Conservation (phyloP, 345 rosid species). For the Schrenkiella parvula region DNA sequence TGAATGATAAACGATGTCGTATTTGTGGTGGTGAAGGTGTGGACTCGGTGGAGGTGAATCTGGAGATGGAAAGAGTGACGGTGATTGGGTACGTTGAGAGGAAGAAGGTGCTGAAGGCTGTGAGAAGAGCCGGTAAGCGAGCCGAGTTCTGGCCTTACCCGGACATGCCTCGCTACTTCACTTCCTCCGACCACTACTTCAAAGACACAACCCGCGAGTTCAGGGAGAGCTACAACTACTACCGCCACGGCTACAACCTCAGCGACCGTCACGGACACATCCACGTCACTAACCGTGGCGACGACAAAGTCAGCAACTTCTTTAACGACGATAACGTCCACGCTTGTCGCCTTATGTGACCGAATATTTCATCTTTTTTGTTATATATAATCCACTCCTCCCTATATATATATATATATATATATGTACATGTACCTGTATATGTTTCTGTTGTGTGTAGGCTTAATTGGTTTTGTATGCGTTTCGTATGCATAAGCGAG, state of each 20-base stretch:
- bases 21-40: constrained; percentile 42
- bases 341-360: constrained; percentile 79
- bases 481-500: neutral
- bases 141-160: constrained; percentile 98
- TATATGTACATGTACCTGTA: neutral
- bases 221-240: constrained; percentile 84
- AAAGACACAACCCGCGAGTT: constrained; percentile 75
- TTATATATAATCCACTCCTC: neutral
- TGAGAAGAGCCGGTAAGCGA: constrained; percentile 83
- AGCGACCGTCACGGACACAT: constrained; percentile 68
- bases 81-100: constrained; percentile 86
- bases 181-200: constrained; percentile 56
- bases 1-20: neutral
- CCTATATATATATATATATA: neutral
- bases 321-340: constrained; percentile 89
- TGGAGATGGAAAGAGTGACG: constrained; percentile 73
- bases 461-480: neutral
- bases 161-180: constrained; percentile 73
- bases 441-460: neutral
- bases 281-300: constrained; percentile 71
- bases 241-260: constrained; percentile 74
- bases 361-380: neutral
- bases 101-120: constrained; percentile 77
- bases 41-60: constrained; percentile 77
- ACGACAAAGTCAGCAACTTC: constrained; percentile 90